phyloP scores from a whole-genome alignment of 305 asterid species.

The Rubia peregrina region DNA sequence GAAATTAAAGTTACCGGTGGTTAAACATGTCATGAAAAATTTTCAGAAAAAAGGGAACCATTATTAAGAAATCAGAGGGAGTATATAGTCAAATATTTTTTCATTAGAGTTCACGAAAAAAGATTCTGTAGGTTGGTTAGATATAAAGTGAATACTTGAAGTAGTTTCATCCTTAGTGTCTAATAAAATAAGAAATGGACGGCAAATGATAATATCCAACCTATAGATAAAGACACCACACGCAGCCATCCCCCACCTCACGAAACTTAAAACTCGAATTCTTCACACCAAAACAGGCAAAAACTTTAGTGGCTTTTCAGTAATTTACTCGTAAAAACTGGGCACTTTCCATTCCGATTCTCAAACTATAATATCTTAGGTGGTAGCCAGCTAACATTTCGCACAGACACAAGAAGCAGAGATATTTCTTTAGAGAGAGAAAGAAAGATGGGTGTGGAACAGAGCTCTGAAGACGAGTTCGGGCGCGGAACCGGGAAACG shows the following conservation, averaged over 20 bases:
- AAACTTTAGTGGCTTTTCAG: slow-evolving; percentile 1
- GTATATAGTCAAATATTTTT: too few species aligned
- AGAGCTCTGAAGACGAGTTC: slow-evolving; percentile 29
- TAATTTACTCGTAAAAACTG: not conserved
- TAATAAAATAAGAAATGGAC: slow-evolving; percentile 6
- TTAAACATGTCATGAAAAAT: too few species aligned
- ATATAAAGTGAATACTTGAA: too few species aligned
- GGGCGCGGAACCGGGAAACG: slow-evolving; percentile 38
- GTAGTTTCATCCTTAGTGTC: too few species aligned
- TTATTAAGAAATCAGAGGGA: too few species aligned
- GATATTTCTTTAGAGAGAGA: not conserved
- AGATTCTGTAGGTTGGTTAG: too few species aligned
- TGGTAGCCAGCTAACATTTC: not conserved
- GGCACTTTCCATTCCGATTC: not conserved
- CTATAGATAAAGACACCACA: not conserved
- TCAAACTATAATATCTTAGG: slow-evolving; percentile 3
- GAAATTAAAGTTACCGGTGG: too few species aligned
- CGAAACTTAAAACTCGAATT: not conserved
- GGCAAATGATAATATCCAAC: slow-evolving; percentile 7
- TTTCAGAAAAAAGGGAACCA: too few species aligned
- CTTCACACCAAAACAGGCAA: not conserved
- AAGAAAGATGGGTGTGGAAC: slow-evolving; percentile 35
- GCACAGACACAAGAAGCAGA: not conserved
- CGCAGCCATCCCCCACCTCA: not conserved
- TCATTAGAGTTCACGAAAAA: too few species aligned